A percentile compares a stretch with the other conserved stretches of the same genome.
phyloP scores from a whole-genome alignment of 441 rosid species.

The Francoa sonchifolia region DNA sequence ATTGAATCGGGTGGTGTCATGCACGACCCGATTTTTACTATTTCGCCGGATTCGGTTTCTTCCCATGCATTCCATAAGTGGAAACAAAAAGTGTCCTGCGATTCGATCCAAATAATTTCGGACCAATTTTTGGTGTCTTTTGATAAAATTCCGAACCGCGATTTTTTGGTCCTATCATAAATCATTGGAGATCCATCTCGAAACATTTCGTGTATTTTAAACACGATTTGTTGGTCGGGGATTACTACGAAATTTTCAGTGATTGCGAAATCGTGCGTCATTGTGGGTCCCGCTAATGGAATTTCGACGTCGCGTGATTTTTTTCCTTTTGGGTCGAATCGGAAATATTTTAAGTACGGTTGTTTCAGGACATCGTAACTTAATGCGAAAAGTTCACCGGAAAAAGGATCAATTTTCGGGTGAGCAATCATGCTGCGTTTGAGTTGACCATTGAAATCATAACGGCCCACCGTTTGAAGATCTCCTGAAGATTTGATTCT shows the following conservation, averaged over 20 bases:
- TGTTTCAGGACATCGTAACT: conserved; percentile 59
- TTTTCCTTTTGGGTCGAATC: conserved; percentile 31
- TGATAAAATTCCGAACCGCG: conserved; percentile 51
- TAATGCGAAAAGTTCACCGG: conserved; percentile 47
- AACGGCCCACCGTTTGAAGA: conserved; percentile 56
- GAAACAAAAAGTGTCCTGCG: conserved; percentile 55
- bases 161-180: conserved; percentile 46
- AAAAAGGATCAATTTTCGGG: conserved; percentile 63
- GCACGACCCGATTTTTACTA: conserved; percentile 76
- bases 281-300: conserved; percentile 42
- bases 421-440: conserved; percentile 68
- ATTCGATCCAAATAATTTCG: conserved; percentile 47
- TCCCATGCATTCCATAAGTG: conserved; percentile 96
- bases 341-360: conserved; percentile 57
- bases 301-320: conserved; percentile 64
- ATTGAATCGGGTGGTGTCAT: conserved; percentile 85
- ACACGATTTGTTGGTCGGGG: conserved; percentile 87
- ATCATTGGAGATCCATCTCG: conserved; percentile 75
- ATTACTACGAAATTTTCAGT: conserved; percentile 59
- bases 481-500: conserved; percentile 45
- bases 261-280: conserved; percentile 82
- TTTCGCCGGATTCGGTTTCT: conserved; percentile 52
- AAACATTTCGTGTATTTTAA: conserved; percentile 60
- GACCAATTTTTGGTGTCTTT: conserved; percentile 36
- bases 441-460: conserved; percentile 44